These are phyloP conservation scores for Agapanthus africanus DNA, from an alignment of 106 monocot genomes.

Conservation along the genomic window DNA sequence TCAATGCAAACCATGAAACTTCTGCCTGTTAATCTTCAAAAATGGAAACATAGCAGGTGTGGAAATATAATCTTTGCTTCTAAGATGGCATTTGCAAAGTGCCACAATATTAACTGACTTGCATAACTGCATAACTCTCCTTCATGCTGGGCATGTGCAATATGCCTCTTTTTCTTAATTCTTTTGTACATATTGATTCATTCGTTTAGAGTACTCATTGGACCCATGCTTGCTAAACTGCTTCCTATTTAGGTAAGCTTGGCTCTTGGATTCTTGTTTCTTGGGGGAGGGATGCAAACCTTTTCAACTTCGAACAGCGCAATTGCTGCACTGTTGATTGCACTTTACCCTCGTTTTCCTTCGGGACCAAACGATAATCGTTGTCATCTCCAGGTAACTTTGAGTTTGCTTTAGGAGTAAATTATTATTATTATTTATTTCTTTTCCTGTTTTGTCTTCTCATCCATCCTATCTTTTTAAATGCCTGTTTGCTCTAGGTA, in stretches of 20 bases:
- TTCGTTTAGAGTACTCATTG: no score
- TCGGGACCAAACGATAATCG: slow-evolving; percentile 97
- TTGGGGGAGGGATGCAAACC: slow-evolving; percentile 87
- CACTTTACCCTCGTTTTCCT: slow-evolving; percentile 93
- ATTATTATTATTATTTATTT: background rate
- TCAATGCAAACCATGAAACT: background rate
- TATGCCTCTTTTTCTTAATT: background rate
- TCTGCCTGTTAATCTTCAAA: background rate
- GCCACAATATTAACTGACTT: background rate
- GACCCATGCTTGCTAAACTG: no score
- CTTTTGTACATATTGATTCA: background rate
- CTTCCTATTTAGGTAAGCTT: slow-evolving; percentile 97
- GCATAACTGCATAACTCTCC: background rate
- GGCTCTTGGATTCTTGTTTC: slow-evolving; percentile 89
- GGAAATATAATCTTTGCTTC: background rate
- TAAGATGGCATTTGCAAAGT: background rate
- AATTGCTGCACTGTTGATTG: slow-evolving; percentile 76
- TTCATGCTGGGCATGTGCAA: background rate
- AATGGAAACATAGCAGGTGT: background rate
- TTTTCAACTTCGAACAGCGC: slow-evolving; percentile 91
- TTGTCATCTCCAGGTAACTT: slow-evolving; percentile 83
- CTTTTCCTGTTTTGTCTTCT: background rate
- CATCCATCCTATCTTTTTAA: background rate
- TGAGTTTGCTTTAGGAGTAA: background rate
- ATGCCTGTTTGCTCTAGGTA: slow-evolving; percentile 39